phyloP scores from a whole-genome alignment of 208 protist species.

The Acanthamoeba castellanii region DNA sequence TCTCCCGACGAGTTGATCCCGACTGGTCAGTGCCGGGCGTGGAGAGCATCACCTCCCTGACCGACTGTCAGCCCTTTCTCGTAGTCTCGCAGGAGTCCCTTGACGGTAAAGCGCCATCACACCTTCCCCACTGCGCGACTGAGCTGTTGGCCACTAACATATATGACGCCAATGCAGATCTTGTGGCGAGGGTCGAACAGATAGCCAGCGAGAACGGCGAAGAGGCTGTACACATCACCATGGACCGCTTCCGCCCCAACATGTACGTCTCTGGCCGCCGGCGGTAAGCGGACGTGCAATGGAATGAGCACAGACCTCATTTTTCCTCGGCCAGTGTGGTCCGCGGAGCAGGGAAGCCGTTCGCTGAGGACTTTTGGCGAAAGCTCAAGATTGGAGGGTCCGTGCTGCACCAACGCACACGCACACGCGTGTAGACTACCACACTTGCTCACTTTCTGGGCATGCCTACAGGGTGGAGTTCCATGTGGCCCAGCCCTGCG shows the following conservation, averaged over 20 bases:
- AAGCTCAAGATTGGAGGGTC: constrained; percentile 38
- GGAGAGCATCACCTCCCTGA: background rate
- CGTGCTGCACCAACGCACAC: background rate
- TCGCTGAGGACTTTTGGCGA: constrained; percentile 27
- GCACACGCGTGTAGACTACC: too few relatives aligned
- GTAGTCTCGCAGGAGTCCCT: constrained; percentile 38
- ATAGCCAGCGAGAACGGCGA: constrained; percentile 2
- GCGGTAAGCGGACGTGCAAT: too few relatives aligned
- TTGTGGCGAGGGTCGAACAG: background rate
- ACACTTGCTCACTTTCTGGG: too few relatives aligned
- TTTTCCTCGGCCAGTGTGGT: background rate
- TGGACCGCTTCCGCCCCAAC: constrained; percentile 17
- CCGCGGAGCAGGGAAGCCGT: background rate
- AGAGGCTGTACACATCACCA: background rate
- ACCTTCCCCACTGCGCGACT: background rate
- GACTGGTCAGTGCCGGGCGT: background rate
- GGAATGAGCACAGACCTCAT: background rate
- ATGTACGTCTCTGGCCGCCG: background rate
- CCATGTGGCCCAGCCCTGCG: background rate
- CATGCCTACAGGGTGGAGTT: background rate
- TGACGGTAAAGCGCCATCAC: background rate
- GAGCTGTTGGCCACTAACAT: too few relatives aligned
- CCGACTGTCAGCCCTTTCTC: constrained; percentile 25
- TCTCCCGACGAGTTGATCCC: background rate
- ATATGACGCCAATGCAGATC: background rate